Evolutionary conservation across 228 moss, liverwort and hornwort species (phyloP), one percentile per base, ranked within the genome.

Genomic region (Sphagnum magellanicum): DNA sequence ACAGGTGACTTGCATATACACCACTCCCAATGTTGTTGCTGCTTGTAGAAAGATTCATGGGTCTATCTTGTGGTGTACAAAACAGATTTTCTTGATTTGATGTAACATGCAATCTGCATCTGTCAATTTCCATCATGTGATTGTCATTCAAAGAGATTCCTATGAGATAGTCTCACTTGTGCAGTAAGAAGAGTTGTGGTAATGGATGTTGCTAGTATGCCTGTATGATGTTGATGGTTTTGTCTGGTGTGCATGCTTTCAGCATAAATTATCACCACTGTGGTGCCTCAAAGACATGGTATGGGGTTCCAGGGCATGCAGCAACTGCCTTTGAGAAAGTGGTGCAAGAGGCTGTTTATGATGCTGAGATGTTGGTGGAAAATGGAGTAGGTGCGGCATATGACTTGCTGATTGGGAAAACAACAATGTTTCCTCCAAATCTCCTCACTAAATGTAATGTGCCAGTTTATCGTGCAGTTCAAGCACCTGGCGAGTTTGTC

Each of bases 271-370:
- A 81, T 61, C 81, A 77, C 60, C 81, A 81, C 71, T 74, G 81
- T 65, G 81, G 81, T 61, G 74, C 77, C 51, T 73, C 81, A n/a
- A 81, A 81, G 74, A 81, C 77, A 6, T 81, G 81, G 81, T 81
- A 81, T 63, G 81, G 81, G 59, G 77, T 81, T 58, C 81, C 81
- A 7, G 81, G 81, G 5, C 52, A 70, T 67, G 67, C 77, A 32
- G 81, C 77, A 17, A 67, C 74, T 64, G 53, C 73, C 53, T 81
- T 81, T 71, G 81, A 81, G 63, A 32, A 74, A 46, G 81, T 74
- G 0, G 77, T 77, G 10, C 73, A 32, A 52, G 77, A 81, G 57
- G 47, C 71, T 15, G 77, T 81, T 53, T 77, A 80, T 64, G 66
- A 73, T 15, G 61, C 73, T 46, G 80, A 72, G 63, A 76, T 80